Conservation (phyloP, 495 filamentous ascomycete species). For the Aspergillus mulundensis region DNA sequence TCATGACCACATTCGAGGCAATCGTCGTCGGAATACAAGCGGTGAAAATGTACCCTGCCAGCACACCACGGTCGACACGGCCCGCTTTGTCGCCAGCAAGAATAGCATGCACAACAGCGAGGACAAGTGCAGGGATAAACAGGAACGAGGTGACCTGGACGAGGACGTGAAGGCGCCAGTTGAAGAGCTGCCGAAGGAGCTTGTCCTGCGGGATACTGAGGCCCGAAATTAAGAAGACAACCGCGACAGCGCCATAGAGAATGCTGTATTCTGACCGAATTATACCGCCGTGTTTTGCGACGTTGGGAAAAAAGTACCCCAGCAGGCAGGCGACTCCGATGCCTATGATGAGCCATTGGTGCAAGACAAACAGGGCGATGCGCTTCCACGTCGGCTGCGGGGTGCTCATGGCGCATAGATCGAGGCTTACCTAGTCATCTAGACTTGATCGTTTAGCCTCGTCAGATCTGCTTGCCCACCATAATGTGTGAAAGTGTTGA, state of each 20-base stretch:
- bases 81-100: constrained; percentile 40
- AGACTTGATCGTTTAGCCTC: neutral
- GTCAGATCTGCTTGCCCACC: neutral
- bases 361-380: constrained; percentile 36
- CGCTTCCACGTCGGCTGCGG: constrained; percentile 12
- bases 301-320: constrained; percentile 50
- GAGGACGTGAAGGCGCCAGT: constrained; percentile 50
- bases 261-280: constrained; percentile 53
- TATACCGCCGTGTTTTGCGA: constrained; percentile 49
- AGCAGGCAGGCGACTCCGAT: constrained; percentile 48
- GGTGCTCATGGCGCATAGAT: neutral
- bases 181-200: constrained; percentile 44
- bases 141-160: constrained; percentile 51
- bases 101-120: constrained; percentile 45
- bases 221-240: constrained; percentile 53
- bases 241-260: constrained; percentile 48
- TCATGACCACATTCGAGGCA: constrained; percentile 58
- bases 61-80: constrained; percentile 44
- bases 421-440: neutral
- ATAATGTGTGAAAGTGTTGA: neutral
- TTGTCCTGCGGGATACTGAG: constrained; percentile 51
- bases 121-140: constrained; percentile 43
- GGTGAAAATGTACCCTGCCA: constrained; percentile 51
- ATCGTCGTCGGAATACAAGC: constrained; percentile 57
- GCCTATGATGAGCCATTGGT: constrained; percentile 55